These are phyloP conservation scores for Catunica adiposa DNA, from an alignment of 2,329 filamentous ascomycete species.

Conservation along the genomic window DNA sequence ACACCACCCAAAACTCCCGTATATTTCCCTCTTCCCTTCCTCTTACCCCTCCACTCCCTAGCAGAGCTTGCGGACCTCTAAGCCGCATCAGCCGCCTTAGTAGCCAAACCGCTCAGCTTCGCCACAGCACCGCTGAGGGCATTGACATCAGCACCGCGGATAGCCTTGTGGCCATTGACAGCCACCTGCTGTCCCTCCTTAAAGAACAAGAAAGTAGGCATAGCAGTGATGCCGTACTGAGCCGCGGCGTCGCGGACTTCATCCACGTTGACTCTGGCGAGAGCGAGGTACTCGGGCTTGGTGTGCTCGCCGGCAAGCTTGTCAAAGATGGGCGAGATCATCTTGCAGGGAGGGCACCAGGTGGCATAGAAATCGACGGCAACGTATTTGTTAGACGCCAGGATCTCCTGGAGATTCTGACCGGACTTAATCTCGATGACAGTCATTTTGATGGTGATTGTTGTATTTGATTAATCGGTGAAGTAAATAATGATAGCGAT, in stretches of 20 bases:
- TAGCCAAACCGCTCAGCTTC: slow-evolving; percentile 24
- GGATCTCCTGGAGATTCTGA: slow-evolving; percentile 9
- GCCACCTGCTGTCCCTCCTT: slow-evolving; percentile 44
- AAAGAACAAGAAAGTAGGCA: slow-evolving; percentile 85
- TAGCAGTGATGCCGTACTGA: slow-evolving; percentile 68
- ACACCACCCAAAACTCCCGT: background rate
- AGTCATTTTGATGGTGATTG: slow-evolving; percentile 6
- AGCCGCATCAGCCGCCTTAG: slow-evolving; percentile 19
- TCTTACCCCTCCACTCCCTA: background rate
- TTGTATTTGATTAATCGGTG: background rate
- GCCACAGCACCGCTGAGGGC: slow-evolving; percentile 22
- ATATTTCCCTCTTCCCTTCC: background rate
- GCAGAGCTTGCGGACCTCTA: background rate
- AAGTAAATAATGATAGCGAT: background rate
- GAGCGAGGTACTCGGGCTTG: slow-evolving; percentile 40
- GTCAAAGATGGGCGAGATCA: slow-evolving; percentile 57
- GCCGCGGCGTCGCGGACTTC: slow-evolving; percentile 56
- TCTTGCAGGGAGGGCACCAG: slow-evolving; percentile 94
- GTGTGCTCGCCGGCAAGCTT: slow-evolving; percentile 19
- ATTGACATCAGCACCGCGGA: slow-evolving; percentile 16
- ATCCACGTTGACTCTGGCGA: slow-evolving; percentile 88
- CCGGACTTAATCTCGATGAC: slow-evolving; percentile 11
- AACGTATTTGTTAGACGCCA: slow-evolving; percentile 37
- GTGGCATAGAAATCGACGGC: slow-evolving; percentile 75
- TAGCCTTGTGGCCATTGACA: slow-evolving; percentile 20